A percentile compares a stretch with the other conserved stretches of the same genome.
Conservation (phyloP, 2,329 filamentous ascomycete species). For the Aureobasidium sp. region DNA sequence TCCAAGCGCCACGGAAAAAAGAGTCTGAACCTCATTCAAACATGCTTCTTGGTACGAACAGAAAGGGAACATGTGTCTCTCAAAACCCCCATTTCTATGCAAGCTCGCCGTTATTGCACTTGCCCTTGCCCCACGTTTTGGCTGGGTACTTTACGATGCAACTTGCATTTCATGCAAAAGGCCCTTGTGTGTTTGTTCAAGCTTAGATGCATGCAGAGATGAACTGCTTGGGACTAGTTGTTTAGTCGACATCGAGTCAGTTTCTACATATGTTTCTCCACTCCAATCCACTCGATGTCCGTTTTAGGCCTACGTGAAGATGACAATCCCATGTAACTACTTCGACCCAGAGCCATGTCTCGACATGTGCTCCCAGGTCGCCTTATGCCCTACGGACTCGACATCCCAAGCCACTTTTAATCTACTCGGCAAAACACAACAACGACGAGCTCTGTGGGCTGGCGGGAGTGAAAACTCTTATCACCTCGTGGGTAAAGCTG, state of each 20-base stretch:
- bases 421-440: slow-evolving; percentile 7
- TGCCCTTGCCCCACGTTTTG: slow-evolving; percentile 9
- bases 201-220: background rate
- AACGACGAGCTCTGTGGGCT: background rate
- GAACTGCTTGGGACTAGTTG: background rate
- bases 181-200: background rate
- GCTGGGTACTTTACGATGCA: no score
- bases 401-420: slow-evolving; percentile 11
- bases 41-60: slow-evolving; percentile 1
- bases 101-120: slow-evolving; percentile 8
- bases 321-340: slow-evolving; percentile 4
- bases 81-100: slow-evolving; percentile 5
- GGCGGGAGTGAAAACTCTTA: background rate
- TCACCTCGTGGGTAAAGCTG: background rate
- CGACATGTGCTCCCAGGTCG: background rate
- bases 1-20: slow-evolving; percentile 2
- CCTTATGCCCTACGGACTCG: slow-evolving; percentile 9
- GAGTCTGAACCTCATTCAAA: background rate
- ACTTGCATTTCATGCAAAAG: background rate
- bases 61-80: background rate
- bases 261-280: no score
- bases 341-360: slow-evolving; percentile 10
- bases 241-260: no score
- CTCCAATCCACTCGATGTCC: background rate
- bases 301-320: background rate